These are phyloP conservation scores for Boletus huronensis DNA, from an alignment of 768 basidiomycete species.

Conservation along the genomic window DNA sequence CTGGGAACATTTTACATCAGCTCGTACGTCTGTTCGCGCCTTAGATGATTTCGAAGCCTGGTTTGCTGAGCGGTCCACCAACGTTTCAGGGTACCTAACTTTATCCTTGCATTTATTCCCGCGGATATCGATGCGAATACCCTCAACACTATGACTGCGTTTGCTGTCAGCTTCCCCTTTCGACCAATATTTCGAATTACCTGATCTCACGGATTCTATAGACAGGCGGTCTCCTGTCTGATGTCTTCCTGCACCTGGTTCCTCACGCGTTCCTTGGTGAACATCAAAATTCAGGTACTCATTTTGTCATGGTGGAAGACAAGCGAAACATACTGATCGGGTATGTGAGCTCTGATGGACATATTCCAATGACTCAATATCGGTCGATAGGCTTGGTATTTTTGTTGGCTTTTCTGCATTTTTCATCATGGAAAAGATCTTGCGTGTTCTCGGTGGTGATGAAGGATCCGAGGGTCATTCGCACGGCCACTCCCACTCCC, in stretches of 20 bases:
- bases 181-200: slow-evolving; percentile 9
- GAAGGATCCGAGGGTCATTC: slow-evolving; percentile 46
- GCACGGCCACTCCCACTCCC: slow-evolving; percentile 57
- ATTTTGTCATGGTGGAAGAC: slow-evolving; percentile 83
- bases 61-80: slow-evolving; percentile 17
- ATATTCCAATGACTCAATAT: slow-evolving; percentile 10
- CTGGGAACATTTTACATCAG: slow-evolving; percentile 95
- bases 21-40: slow-evolving; percentile 58
- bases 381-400: slow-evolving; percentile 58
- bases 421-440: slow-evolving; percentile 90
- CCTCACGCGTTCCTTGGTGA: slow-evolving; percentile 93
- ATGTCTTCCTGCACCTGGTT: slow-evolving; percentile 89
- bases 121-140: slow-evolving; percentile 81
- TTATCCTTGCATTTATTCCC: slow-evolving; percentile 92
- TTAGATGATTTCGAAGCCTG: slow-evolving; percentile 14
- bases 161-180: slow-evolving; percentile 57
- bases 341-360: slow-evolving; percentile 39
- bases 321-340: slow-evolving; percentile 89
- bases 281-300: slow-evolving; percentile 65
- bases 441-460: slow-evolving; percentile 73
- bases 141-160: slow-evolving; percentile 91
- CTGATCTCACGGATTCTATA: slow-evolving; percentile 31
- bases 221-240: slow-evolving; percentile 89
- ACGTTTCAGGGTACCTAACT: slow-evolving; percentile 76
- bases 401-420: slow-evolving; percentile 87